Evolutionary conservation across 345 rosid genomes (phyloP).

Genomic region (Arabis hirsuta): DNA sequence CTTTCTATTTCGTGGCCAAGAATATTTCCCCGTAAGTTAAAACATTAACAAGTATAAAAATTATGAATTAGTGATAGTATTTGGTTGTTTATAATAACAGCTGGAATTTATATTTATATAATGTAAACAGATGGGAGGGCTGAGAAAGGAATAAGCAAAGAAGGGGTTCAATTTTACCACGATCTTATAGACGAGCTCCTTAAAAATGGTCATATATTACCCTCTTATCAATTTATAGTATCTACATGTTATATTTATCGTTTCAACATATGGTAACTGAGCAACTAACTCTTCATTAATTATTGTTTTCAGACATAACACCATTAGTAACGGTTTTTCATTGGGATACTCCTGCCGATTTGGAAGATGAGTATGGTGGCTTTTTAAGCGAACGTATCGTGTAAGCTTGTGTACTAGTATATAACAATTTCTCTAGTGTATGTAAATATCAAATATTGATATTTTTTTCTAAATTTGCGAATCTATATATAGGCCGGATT

Average conservation of each 20-base stretch:
- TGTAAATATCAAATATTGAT: background rate
- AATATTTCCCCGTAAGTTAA: constrained; percentile 49
- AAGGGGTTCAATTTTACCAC: constrained; percentile 52
- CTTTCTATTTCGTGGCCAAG: constrained; percentile 55
- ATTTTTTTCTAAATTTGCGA: background rate
- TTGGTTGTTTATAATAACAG: background rate
- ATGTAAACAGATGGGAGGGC: constrained; percentile 39
- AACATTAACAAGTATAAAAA: background rate
- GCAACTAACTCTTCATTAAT: constrained; percentile 11
- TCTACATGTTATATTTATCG: background rate
- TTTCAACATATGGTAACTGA: background rate
- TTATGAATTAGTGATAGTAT: background rate
- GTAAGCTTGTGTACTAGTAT: constrained; percentile 40
- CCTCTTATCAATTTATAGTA: background rate
- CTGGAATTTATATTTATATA: background rate
- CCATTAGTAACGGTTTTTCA: constrained; percentile 61
- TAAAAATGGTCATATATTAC: constrained; percentile 35
- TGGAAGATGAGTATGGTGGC: constrained; percentile 60
- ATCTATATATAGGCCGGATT: constrained; percentile 46
- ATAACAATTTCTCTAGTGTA: background rate
- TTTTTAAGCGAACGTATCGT: constrained; percentile 48
- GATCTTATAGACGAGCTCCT: constrained; percentile 57
- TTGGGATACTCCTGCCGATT: constrained; percentile 56
- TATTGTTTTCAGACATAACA: constrained; percentile 41
- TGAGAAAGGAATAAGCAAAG: constrained; percentile 46